Percentiles rank a stretch among this genome's conserved stretches.
These are phyloP conservation scores for Ogataea nitratoaversa DNA, from an alignment of 805 yeast genomes.

Conservation along the genomic window DNA sequence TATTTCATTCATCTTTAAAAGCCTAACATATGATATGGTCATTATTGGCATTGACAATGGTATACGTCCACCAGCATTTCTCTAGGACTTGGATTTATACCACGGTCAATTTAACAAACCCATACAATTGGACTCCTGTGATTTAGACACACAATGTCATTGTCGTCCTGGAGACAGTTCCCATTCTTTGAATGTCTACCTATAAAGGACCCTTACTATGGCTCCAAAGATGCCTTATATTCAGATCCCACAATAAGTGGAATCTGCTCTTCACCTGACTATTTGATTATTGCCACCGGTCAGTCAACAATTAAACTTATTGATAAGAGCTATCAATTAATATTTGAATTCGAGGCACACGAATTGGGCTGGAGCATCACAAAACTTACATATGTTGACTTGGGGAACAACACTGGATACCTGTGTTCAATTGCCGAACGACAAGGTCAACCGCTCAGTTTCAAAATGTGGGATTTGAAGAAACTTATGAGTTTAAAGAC, in stretches of 20 bases:
- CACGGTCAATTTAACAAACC: neutral
- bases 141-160: conserved; percentile 22
- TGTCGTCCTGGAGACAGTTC: conserved; percentile 55
- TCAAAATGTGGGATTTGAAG: conserved; percentile 72
- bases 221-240: conserved; percentile 59
- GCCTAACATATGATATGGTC: too few species aligned
- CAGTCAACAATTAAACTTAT: conserved; percentile 54
- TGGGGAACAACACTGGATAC: conserved; percentile 30
- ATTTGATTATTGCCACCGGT: conserved; percentile 56
- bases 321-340: conserved; percentile 42
- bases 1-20: too few species aligned
- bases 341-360: conserved; percentile 56
- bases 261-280: conserved; percentile 51
- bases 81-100: neutral
- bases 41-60: too few species aligned
- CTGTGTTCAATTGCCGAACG: conserved; percentile 71
- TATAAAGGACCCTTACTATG: conserved; percentile 74
- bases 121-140: neutral
- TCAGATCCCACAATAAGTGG: conserved; percentile 75
- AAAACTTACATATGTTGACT: conserved; percentile 42
- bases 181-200: conserved; percentile 83
- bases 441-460: conserved; percentile 62
- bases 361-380: conserved; percentile 63
- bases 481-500: conserved; percentile 36
- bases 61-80: too few species aligned